These are phyloP conservation scores for Xylaria intraflava DNA, from an alignment of 495 filamentous ascomycete genomes.

Conservation along the genomic window DNA sequence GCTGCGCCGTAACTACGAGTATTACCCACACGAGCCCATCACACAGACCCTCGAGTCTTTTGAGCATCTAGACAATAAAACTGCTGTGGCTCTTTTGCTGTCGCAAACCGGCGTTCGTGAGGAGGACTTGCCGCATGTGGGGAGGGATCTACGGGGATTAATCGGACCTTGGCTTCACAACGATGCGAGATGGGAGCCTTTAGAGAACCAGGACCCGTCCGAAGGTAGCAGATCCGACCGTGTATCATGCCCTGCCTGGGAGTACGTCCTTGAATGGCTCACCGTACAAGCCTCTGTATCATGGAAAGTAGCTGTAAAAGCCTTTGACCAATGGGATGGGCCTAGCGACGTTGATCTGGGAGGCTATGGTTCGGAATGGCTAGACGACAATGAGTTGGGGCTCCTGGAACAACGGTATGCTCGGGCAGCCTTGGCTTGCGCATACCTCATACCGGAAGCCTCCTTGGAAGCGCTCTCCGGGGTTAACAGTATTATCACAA, in stretches of 20 bases:
- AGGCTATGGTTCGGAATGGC: conserved; percentile 51
- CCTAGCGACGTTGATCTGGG: conserved; percentile 74
- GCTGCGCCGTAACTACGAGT: conserved; percentile 76
- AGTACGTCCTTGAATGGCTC: conserved; percentile 77
- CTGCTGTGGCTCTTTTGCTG: conserved; percentile 62
- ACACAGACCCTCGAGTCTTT: conserved; percentile 53
- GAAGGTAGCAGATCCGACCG: conserved; percentile 11
- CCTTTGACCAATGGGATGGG: conserved; percentile 71
- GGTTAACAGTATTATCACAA: conserved; percentile 54
- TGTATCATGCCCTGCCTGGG: conserved; percentile 54
- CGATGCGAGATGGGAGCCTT: conserved; percentile 52
- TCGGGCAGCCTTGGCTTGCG: conserved; percentile 62
- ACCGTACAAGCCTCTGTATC: conserved; percentile 49
- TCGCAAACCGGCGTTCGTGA: conserved; percentile 48
- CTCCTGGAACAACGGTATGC: conserved; percentile 58
- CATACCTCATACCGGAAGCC: conserved; percentile 61
- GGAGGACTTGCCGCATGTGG: conserved; percentile 43
- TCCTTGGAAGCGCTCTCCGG: conserved; percentile 53
- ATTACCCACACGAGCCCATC: conserved; percentile 56
- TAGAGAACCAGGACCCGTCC: conserved; percentile 10
- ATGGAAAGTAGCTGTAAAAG: conserved; percentile 50
- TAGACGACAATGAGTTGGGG: conserved; percentile 47
- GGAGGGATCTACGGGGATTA: conserved; percentile 66
- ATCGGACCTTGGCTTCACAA: conserved; percentile 81
- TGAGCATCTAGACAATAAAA: conserved; percentile 54